A percentile compares a stretch with the other conserved stretches of the same genome.
Conservation (phyloP, 2,329 filamentous ascomycete species). For the Endoconidiophora polonica region DNA sequence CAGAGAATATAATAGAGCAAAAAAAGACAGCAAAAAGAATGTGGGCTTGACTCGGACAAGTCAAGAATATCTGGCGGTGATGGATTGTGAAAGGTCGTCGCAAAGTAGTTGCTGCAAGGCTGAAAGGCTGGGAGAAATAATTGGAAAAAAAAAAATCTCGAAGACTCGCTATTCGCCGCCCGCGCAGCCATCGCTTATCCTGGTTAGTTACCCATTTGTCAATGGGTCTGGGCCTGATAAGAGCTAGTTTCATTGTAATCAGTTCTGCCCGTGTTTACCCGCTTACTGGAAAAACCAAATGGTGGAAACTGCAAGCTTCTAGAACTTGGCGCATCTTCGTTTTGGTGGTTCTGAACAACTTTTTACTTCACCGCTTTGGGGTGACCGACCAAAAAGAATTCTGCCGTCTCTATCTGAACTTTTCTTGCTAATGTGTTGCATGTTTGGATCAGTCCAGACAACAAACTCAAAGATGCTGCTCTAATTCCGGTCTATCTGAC, state of each 20-base stretch:
- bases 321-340: too few relatives aligned
- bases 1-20: background rate
- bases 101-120: background rate
- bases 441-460: too few relatives aligned
- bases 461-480: too few relatives aligned
- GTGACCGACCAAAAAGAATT: background rate
- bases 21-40: background rate
- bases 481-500: too few relatives aligned
- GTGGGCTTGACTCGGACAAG: too few relatives aligned
- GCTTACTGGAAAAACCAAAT: background rate
- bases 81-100: background rate
- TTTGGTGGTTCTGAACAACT: background rate
- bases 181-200: background rate
- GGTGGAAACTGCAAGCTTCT: too few relatives aligned
- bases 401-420: constrained; percentile 1
- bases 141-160: background rate
- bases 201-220: background rate
- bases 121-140: background rate
- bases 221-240: background rate
- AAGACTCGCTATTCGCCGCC: background rate
- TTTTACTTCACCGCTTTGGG: constrained; percentile 1
- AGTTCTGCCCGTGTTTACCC: background rate
- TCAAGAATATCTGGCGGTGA: background rate
- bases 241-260: background rate
- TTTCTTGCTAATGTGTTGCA: too few relatives aligned